phyloP scores from a whole-genome alignment of 2,329 filamentous ascomycete species.

The Ampelomyces quisqualis region DNA sequence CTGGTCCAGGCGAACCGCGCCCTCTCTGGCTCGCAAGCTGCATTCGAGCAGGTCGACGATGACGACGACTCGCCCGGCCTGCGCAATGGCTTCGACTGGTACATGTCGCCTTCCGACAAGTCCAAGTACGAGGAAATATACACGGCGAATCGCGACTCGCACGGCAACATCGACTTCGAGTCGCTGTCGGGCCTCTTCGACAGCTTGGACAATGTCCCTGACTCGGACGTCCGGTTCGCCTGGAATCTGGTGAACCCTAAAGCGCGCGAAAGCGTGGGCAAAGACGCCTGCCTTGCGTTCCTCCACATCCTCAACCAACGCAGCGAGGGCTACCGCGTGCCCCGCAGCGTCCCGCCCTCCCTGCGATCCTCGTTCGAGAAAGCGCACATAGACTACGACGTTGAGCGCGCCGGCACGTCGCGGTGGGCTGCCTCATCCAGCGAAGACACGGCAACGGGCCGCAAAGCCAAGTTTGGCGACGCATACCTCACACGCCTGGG shows the following conservation, averaged over 20 bases:
- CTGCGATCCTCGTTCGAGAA: slow-evolving; percentile 89
- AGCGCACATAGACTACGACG: slow-evolving; percentile 93
- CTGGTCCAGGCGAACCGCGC: slow-evolving; percentile 46
- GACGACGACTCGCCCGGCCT: slow-evolving; percentile 80
- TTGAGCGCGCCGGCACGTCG: slow-evolving; percentile 74
- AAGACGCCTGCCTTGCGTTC: slow-evolving; percentile 92
- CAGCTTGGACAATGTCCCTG: slow-evolving; percentile 63
- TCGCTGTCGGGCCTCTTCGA: slow-evolving; percentile 82
- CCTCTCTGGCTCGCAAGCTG: slow-evolving; percentile 73
- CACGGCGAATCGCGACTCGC: slow-evolving; percentile 81
- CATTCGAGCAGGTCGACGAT: slow-evolving; percentile 78
- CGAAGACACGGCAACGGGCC: slow-evolving; percentile 78
- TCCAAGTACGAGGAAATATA: slow-evolving; percentile 97
- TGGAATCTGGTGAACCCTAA: slow-evolving; percentile 98
- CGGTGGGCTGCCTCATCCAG: slow-evolving; percentile 79
- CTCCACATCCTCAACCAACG: slow-evolving; percentile 95
- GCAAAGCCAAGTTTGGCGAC: slow-evolving; percentile 96
- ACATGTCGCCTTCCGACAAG: slow-evolving; percentile 92
- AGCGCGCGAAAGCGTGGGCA: slow-evolving; percentile 78
- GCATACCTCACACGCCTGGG: slow-evolving; percentile 91
- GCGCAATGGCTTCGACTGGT: slow-evolving; percentile 98
- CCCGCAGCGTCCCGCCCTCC: slow-evolving; percentile 86
- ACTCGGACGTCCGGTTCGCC: slow-evolving; percentile 80
- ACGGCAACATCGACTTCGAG: slow-evolving; percentile 74
- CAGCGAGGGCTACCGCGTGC: slow-evolving; percentile 93